Evolutionary conservation across 2,329 filamentous ascomycete genomes (phyloP).

Genomic region (Penicillium sp.): DNA sequence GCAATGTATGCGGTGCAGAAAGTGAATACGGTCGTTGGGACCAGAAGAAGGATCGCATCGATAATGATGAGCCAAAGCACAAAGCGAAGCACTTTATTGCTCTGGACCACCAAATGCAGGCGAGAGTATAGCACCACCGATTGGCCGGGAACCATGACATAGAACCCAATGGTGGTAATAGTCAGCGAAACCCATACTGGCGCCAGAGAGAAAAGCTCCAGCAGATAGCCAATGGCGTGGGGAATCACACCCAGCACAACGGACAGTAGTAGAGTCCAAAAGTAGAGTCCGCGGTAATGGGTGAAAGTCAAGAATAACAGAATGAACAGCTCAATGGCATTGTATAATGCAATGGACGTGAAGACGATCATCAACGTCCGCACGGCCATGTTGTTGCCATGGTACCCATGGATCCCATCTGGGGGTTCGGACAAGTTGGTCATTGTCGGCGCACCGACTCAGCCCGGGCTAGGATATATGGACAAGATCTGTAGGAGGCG

Average conservation of each 20-base stretch:
- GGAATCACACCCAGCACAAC: conserved; percentile 39
- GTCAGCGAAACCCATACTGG: conserved; percentile 40
- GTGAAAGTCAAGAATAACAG: conserved; percentile 41
- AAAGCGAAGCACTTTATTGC: conserved; percentile 48
- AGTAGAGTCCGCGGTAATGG: conserved; percentile 42
- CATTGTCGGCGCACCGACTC: conserved; percentile 4
- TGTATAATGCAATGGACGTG: conserved; percentile 45
- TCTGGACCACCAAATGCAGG: conserved; percentile 61
- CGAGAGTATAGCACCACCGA: conserved; percentile 65
- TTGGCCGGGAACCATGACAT: conserved; percentile 62
- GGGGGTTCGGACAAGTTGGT: conserved; percentile 23
- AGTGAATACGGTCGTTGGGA: conserved; percentile 57
- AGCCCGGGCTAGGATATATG: background rate
- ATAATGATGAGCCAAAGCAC: conserved; percentile 61
- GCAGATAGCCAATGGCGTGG: conserved; percentile 41
- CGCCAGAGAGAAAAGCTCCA: conserved; percentile 40
- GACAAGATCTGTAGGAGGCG: background rate
- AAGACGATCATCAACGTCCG: conserved; percentile 36
- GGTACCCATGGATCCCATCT: conserved; percentile 32
- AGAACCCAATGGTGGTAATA: conserved; percentile 56
- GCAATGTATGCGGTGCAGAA: conserved; percentile 43
- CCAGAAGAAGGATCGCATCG: conserved; percentile 55
- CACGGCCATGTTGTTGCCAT: conserved; percentile 23
- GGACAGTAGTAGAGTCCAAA: conserved; percentile 44
- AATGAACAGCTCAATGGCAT: conserved; percentile 50